These are phyloP conservation scores for Blastocystis sp. DNA, from an alignment of 352 stramenopile species.

Conservation along the genomic window DNA sequence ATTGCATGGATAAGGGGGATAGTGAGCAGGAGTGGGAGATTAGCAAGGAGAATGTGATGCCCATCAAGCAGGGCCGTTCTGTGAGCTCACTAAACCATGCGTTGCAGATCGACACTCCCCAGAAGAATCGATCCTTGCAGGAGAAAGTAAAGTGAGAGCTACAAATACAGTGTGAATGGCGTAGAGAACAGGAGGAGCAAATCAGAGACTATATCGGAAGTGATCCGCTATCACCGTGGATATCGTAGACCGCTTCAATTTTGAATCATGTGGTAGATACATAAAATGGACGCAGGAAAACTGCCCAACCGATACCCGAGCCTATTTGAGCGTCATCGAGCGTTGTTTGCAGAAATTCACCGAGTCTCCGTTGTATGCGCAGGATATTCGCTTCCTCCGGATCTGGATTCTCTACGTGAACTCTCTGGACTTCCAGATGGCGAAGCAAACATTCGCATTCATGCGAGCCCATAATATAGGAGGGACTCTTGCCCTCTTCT, in stretches of 20 bases:
- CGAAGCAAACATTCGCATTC: slow-evolving; percentile 31
- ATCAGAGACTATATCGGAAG: slow-evolving; percentile 49
- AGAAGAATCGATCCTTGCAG: slow-evolving; percentile 15
- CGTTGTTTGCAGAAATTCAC: slow-evolving; percentile 55
- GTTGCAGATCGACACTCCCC: slow-evolving; percentile 32
- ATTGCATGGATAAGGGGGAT: slow-evolving; percentile 25
- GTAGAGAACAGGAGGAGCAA: slow-evolving; percentile 12
- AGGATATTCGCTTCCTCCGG: slow-evolving; percentile 52
- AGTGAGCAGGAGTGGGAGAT: slow-evolving; percentile 47
- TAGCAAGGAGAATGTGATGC: slow-evolving; percentile 58
- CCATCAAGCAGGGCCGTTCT: slow-evolving; percentile 51
- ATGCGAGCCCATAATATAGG: slow-evolving; percentile 45
- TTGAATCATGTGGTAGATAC: slow-evolving; percentile 37
- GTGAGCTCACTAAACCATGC: slow-evolving; percentile 30
- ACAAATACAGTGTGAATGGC: background rate
- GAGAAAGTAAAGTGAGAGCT: background rate
- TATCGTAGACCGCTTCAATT: background rate
- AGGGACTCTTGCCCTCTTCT: slow-evolving; percentile 42
- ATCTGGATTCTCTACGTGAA: slow-evolving; percentile 63
- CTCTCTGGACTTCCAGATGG: slow-evolving; percentile 54
- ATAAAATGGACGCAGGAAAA: slow-evolving; percentile 67
- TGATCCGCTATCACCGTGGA: slow-evolving; percentile 32
- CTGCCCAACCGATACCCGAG: slow-evolving; percentile 27
- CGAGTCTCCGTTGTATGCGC: slow-evolving; percentile 12
- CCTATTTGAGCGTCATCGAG: slow-evolving; percentile 28